Percentiles rank a stretch among this genome's conserved stretches.
Evolutionary conservation across 306 rosid genomes (phyloP).

Genomic region (Cicer yamashitae): DNA sequence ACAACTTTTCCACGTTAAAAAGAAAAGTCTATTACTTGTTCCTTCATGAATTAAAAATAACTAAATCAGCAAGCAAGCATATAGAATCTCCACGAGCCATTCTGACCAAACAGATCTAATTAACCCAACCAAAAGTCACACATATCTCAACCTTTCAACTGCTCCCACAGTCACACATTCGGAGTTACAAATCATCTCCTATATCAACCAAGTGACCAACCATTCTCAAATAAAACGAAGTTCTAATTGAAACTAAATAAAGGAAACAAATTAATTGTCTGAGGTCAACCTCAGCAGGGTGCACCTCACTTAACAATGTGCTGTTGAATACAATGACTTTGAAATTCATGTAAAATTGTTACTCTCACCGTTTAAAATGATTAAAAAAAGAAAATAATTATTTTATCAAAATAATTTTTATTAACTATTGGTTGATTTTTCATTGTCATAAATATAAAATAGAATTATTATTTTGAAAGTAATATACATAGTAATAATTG

Average conservation of each 20-base stretch:
- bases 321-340: background rate
- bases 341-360: conserved; percentile 15
- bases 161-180: conserved; percentile 2
- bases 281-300: background rate
- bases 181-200: background rate
- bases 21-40: too few relatives aligned
- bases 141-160: background rate
- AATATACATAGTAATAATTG: too few relatives aligned
- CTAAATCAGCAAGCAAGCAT: too few relatives aligned
- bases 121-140: conserved; percentile 1
- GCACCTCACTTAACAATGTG: conserved; percentile 4
- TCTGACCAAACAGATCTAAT: background rate
- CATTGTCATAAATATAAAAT: too few relatives aligned
- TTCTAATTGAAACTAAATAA: background rate
- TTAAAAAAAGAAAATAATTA: background rate
- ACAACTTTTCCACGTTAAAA: too few relatives aligned
- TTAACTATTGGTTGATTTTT: too few relatives aligned
- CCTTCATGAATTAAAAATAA: too few relatives aligned
- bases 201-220: background rate
- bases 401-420: too few relatives aligned
- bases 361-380: too few relatives aligned
- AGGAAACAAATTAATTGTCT: background rate
- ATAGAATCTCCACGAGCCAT: too few relatives aligned
- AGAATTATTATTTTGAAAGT: too few relatives aligned
- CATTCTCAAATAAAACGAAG: background rate